Evolutionary conservation across 1,139 yeast genomes (phyloP).

Genomic region (Yarrowia galli): DNA sequence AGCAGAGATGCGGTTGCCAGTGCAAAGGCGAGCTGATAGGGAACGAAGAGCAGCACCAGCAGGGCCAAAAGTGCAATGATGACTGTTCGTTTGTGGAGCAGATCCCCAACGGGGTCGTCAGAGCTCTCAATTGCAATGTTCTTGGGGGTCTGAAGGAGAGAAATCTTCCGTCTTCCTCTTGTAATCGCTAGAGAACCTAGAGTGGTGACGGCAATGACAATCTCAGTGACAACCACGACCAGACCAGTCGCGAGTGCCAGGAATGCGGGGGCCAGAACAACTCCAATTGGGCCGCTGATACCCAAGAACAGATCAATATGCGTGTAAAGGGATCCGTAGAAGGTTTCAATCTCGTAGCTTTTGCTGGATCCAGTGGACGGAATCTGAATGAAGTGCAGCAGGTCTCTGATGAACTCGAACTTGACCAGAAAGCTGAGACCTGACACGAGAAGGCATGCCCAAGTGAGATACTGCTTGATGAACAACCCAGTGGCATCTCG

Average conservation of each 20-base stretch:
- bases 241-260: slow-evolving; percentile 56
- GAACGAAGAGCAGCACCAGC: slow-evolving; percentile 43
- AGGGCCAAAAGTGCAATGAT: slow-evolving; percentile 40
- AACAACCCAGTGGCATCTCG: slow-evolving; percentile 57
- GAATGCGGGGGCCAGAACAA: slow-evolving; percentile 64
- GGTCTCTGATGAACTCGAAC: slow-evolving; percentile 32
- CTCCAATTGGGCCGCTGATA: slow-evolving; percentile 59
- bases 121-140: slow-evolving; percentile 1
- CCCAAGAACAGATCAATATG: slow-evolving; percentile 62
- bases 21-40: slow-evolving; percentile 49
- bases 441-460: slow-evolving; percentile 37
- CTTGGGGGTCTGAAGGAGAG: background rate
- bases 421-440: slow-evolving; percentile 38
- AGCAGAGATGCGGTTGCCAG: slow-evolving; percentile 54
- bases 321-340: slow-evolving; percentile 47
- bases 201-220: background rate
- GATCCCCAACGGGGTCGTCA: slow-evolving; percentile 46
- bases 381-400: slow-evolving; percentile 39
- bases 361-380: slow-evolving; percentile 40
- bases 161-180: background rate
- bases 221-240: slow-evolving; percentile 41
- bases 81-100: slow-evolving; percentile 38
- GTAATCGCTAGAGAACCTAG: background rate
- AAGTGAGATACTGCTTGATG: slow-evolving; percentile 43
- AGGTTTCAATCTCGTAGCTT: slow-evolving; percentile 42